Base-by-base conservation (phyloP, 2,329 filamentous ascomycete genomes). In the Colletotrichum sp. region DNA sequence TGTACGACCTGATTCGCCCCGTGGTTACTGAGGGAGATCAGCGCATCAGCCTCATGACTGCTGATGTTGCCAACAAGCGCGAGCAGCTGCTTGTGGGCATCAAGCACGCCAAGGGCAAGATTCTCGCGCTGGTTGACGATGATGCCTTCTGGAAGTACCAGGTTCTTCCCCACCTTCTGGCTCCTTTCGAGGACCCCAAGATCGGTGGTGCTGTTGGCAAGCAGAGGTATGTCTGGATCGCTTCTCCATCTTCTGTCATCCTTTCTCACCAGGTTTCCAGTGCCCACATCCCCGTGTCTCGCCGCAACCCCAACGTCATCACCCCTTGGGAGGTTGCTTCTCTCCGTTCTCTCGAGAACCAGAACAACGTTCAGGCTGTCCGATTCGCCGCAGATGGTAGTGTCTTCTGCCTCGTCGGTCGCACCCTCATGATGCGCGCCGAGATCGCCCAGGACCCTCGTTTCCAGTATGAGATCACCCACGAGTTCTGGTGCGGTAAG, bases 51-150 rank as follows among this genome's bases (percentile, higher is more conserved):
- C 16, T 83, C 8, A 6, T 72, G 8, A 77, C 77, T 1, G 77
- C 80, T 4, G 22, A 74, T 2, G 11, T 66, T 3, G 75, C 80
- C 15, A 82, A 82, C 72, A 83, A 83, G 69, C 79, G 82, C 1
- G 61, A 29, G 8, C 82, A 83, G 71, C 74, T 83, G 8, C 74
- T 79, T 3, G 36, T 25, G 1, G 82, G 81, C 0, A 79, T 83
- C 36, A 76, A 77, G 15, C 22, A 57, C 6, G 76, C 78, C 30
- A 73, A 12, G 8, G 81, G 81, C 8, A 62, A 55, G 3, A 80
- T 83, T 6, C 15, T 83, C 2, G 79, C 79, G 1, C 44, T 82
- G 1, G 82, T 81, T 2, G 82, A 83, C 7, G 82, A 83, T n/a
- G 82, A 83, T 39, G 79, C 79, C 27, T 77, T 76, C 19, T 83